phyloP scores from a whole-genome alignment of 148 eudicot species.

The Tetragonia tetragonoides region DNA sequence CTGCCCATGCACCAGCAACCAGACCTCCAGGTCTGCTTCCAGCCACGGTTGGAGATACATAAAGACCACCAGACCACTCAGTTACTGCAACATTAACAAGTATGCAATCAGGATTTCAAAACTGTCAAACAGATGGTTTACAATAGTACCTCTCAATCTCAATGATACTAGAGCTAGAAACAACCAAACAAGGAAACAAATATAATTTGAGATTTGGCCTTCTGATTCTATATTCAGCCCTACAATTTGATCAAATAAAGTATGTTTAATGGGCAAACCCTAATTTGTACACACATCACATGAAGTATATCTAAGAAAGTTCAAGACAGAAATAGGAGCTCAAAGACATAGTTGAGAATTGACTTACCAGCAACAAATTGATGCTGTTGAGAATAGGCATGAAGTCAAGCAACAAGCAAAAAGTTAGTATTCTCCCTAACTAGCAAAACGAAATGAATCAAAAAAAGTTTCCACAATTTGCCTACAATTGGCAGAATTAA shows the following conservation, averaged over 20 bases:
- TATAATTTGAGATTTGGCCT: not conserved
- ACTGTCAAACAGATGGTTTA: not conserved
- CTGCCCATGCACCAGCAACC: slow-evolving; percentile 99
- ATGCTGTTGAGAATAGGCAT: slow-evolving; percentile 54
- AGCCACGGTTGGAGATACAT: slow-evolving; percentile 95
- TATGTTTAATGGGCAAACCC: not conserved
- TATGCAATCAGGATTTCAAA: slow-evolving; percentile 6
- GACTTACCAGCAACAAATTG: slow-evolving; percentile 99
- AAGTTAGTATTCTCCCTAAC: slow-evolving; percentile 27
- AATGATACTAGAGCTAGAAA: not conserved
- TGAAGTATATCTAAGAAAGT: not conserved
- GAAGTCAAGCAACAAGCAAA: slow-evolving; percentile 28
- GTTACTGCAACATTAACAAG: slow-evolving; percentile 60
- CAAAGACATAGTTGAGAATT: not conserved
- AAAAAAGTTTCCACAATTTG: too few species aligned
- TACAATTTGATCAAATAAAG: not conserved
- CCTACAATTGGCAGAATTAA: slow-evolving; percentile 43
- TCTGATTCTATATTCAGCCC: not conserved
- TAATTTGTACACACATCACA: not conserved
- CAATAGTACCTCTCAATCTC: not conserved
- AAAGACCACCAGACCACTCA: slow-evolving; percentile 99
- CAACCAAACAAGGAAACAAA: not conserved
- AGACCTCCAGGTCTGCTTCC: slow-evolving; percentile 97
- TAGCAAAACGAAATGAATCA: not conserved
- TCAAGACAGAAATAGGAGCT: not conserved